Percentiles rank a stretch among this genome's conserved stretches.
phyloP scores from a whole-genome alignment of 257 asterid species.

The Solanum pimpinellifolium region DNA sequence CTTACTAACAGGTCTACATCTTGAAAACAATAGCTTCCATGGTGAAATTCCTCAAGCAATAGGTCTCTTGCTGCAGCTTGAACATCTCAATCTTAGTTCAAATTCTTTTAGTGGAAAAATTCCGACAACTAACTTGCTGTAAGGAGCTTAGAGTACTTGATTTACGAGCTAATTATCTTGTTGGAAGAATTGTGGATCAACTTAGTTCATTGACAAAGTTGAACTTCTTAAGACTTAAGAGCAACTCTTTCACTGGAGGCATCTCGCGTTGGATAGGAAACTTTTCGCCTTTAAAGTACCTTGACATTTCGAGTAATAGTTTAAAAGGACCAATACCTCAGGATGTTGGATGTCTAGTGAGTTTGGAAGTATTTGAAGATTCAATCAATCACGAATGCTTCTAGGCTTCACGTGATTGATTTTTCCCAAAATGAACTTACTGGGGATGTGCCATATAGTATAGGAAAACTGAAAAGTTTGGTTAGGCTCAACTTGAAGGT shows the following conservation, averaged over 20 bases:
- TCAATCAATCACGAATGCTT: not conserved
- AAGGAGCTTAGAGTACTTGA: slow-evolving; percentile 8
- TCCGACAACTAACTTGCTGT: slow-evolving; percentile 4
- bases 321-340: slow-evolving; percentile 5
- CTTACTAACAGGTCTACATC: not conserved
- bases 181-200: not conserved
- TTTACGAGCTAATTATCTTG: not conserved
- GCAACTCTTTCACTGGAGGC: slow-evolving; percentile 5
- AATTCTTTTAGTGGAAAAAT: slow-evolving; percentile 6
- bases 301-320: not conserved
- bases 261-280: slow-evolving; percentile 12
- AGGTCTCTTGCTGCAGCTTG: slow-evolving; percentile 6
- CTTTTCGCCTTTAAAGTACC: not conserved
- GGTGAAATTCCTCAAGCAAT: slow-evolving; percentile 12
- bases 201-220: slow-evolving; percentile 2
- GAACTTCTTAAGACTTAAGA: not conserved
- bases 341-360: not conserved
- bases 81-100: slow-evolving; percentile 1
- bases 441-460: not conserved
- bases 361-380: not conserved
- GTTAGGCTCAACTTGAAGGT: slow-evolving; percentile 12
- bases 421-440: slow-evolving; percentile 6
- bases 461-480: slow-evolving; percentile 1
- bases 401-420: not conserved
- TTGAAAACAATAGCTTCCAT: slow-evolving; percentile 5